phyloP scores from a whole-genome alignment of 441 rosid species.

The Erysimum cheiri region DNA sequence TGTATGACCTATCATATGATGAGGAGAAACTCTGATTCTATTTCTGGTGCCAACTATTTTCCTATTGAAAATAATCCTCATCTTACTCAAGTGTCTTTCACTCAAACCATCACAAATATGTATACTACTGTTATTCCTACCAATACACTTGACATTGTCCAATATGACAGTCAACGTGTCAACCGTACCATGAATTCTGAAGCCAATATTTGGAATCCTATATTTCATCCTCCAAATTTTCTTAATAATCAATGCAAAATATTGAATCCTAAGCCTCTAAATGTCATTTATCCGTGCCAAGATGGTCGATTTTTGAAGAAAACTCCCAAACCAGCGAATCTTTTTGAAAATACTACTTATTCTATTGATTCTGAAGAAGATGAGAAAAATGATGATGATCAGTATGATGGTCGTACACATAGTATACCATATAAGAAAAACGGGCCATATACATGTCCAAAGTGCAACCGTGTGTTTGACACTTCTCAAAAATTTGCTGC shows the following conservation, averaged over 20 bases:
- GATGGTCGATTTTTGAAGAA: not conserved
- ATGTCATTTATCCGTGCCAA: constrained; percentile 1
- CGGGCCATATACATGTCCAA: constrained; percentile 40
- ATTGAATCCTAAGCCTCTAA: constrained; percentile 17
- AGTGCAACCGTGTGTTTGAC: constrained; percentile 15
- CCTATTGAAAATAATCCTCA: constrained; percentile 22
- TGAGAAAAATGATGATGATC: not conserved
- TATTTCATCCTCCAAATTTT: not conserved
- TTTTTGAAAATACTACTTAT: not conserved
- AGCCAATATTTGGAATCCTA: not conserved
- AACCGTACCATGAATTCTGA: not conserved
- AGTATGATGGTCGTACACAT: constrained; percentile 34
- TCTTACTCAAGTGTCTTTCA: constrained; percentile 16
- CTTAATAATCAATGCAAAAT: not conserved
- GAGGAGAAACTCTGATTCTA: constrained; percentile 6
- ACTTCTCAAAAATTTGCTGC: constrained; percentile 39
- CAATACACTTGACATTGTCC: not conserved
- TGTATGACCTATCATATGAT: not conserved
- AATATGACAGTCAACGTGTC: not conserved
- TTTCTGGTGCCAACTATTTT: not conserved
- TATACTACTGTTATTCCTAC: constrained; percentile 26
- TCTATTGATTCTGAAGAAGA: not conserved
- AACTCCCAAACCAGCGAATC: not conserved
- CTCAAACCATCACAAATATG: constrained; percentile 25
- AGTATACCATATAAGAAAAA: constrained; percentile 28